Conservation (phyloP, 768 basidiomycete species). For the Cystobasidium ongulense region DNA sequence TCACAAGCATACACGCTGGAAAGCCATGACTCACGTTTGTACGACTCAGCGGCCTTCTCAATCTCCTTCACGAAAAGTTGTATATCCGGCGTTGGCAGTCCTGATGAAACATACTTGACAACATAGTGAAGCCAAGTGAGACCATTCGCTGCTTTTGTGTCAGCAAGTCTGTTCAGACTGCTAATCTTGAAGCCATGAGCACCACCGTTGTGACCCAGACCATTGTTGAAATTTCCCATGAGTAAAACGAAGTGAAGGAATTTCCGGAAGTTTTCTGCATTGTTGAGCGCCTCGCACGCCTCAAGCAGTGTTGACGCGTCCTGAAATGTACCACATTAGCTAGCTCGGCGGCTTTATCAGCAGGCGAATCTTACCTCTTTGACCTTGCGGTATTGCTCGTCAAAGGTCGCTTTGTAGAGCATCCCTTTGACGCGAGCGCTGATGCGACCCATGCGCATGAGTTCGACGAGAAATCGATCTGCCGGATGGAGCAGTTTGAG, state of each 20-base stretch:
- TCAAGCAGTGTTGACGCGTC: conserved; percentile 70
- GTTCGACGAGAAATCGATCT: conserved; percentile 91
- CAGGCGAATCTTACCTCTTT: background rate
- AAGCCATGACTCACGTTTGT: conserved; percentile 58
- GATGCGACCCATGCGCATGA: conserved; percentile 87
- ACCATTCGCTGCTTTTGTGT: conserved; percentile 92
- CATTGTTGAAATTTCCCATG: conserved; percentile 97
- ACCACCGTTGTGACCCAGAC: conserved; percentile 87
- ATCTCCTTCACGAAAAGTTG: conserved; percentile 82
- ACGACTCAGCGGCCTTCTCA: conserved; percentile 79
- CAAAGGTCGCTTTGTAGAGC: conserved; percentile 81
- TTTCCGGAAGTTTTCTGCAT: conserved; percentile 82
- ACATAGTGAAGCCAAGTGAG: conserved; percentile 91
- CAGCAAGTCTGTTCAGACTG: conserved; percentile 97
- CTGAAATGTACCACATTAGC: conserved; percentile 52
- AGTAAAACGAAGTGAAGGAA: conserved; percentile 76
- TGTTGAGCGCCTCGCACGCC: conserved; percentile 67
- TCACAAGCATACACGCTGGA: conserved; percentile 22
- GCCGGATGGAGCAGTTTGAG: conserved; percentile 82
- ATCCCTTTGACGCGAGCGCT: conserved; percentile 86
- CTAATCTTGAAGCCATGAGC: conserved; percentile 95
- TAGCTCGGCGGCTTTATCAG: background rate
- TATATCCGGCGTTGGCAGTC: conserved; percentile 65
- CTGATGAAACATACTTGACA: conserved; percentile 73
- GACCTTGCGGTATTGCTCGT: conserved; percentile 53